These are phyloP conservation scores for Xerocomus minutiporus DNA, from an alignment of 1,284 basidiomycete genomes.

Conservation along the genomic window DNA sequence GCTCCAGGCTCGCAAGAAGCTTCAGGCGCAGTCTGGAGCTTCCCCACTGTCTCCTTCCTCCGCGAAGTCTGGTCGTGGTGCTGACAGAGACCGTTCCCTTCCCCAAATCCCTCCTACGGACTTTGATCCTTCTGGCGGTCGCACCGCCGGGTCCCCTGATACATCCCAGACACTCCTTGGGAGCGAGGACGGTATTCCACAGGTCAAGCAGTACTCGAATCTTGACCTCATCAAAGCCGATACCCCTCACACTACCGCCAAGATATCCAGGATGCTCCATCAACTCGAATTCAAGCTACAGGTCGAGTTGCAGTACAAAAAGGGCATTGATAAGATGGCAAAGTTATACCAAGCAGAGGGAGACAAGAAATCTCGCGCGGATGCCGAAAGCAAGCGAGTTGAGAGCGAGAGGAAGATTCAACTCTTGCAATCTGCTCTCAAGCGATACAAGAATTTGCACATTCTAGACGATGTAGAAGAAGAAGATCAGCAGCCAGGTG, in stretches of 20 bases:
- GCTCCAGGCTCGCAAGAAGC: slow-evolving; percentile 72
- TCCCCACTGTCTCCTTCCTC: slow-evolving; percentile 29
- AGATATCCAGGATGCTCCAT: slow-evolving; percentile 97
- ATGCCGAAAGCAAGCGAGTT: slow-evolving; percentile 90
- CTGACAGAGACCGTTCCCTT: slow-evolving; percentile 34
- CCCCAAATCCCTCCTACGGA: slow-evolving; percentile 50
- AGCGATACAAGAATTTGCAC: slow-evolving; percentile 94
- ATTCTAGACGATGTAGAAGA: slow-evolving; percentile 88
- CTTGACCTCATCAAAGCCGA: slow-evolving; percentile 97
- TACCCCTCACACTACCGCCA: slow-evolving; percentile 92
- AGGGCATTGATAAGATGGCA: slow-evolving; percentile 99
- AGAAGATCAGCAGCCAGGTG: slow-evolving; percentile 58
- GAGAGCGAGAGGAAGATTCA: slow-evolving; percentile 97
- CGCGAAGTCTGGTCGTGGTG: slow-evolving; percentile 21
- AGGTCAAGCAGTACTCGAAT: slow-evolving; percentile 66
- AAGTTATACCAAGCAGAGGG: slow-evolving; percentile 92
- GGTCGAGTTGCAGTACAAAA: slow-evolving; percentile 97
- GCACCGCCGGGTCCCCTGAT: slow-evolving; percentile 29
- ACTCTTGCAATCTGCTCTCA: slow-evolving; percentile 86
- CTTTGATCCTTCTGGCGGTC: slow-evolving; percentile 37
- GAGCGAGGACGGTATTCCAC: slow-evolving; percentile 42
- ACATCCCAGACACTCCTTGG: slow-evolving; percentile 28
- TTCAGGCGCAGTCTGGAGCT: slow-evolving; percentile 48
- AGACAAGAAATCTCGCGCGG: slow-evolving; percentile 87
- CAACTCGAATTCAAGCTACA: slow-evolving; percentile 99